Evolutionary conservation across 495 filamentous ascomycete species (phyloP).

Genomic region (Penicillium desertorum): DNA sequence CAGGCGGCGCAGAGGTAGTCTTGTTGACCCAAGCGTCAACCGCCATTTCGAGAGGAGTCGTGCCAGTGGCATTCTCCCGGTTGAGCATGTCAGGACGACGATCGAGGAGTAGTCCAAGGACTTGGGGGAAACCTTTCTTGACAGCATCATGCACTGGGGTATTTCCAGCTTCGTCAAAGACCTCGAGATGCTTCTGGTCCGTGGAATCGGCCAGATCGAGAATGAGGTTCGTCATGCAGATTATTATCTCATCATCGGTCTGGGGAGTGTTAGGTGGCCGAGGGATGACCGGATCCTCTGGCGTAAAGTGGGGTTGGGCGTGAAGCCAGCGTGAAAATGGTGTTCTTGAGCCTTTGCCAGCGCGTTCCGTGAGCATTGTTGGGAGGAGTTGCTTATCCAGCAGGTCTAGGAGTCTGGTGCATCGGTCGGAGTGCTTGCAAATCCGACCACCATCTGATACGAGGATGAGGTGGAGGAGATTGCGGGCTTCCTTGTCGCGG

Average conservation of each 20-base stretch:
- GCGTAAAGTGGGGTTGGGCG: not conserved
- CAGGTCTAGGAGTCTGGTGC: constrained; percentile 50
- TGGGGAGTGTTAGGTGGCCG: not conserved
- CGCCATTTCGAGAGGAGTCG: constrained; percentile 65
- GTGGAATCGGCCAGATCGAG: constrained; percentile 50
- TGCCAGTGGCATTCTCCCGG: constrained; percentile 69
- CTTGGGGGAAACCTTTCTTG: constrained; percentile 29
- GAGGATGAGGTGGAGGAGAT: constrained; percentile 60
- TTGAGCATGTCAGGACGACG: constrained; percentile 57
- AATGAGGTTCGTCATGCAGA: constrained; percentile 32
- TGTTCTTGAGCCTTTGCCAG: constrained; percentile 46
- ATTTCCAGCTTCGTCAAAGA: constrained; percentile 67
- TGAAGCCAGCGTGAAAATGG: constrained; percentile 46
- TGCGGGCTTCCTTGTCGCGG: constrained; percentile 53
- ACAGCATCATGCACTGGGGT: constrained; percentile 61
- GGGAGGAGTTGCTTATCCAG: constrained; percentile 51
- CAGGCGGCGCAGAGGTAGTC: constrained; percentile 21
- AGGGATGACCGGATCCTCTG: not conserved
- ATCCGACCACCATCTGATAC: not conserved
- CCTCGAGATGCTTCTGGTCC: constrained; percentile 52
- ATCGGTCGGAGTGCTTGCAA: constrained; percentile 21
- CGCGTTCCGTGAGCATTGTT: constrained; percentile 48
- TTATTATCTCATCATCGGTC: not conserved
- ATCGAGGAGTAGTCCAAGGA: constrained; percentile 52
- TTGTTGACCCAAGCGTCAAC: constrained; percentile 50